These are phyloP conservation scores for Trypanosoma avium DNA, from an alignment of 208 protist genomes.

Conservation along the genomic window DNA sequence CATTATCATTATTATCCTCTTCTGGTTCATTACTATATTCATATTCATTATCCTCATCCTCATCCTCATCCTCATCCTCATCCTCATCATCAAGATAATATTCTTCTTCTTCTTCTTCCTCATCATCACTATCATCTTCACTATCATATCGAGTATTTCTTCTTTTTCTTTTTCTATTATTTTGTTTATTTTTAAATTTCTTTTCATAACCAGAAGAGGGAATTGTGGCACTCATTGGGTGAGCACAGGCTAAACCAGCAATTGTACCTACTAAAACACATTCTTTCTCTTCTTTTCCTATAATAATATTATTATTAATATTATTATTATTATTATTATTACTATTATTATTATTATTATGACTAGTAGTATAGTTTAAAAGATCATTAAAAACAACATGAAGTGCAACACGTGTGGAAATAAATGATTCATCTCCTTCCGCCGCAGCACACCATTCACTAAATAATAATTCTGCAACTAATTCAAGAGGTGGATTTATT, in stretches of 20 bases:
- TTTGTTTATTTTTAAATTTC: not conserved
- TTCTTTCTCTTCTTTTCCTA: not conserved
- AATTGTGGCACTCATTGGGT: constrained; percentile 25
- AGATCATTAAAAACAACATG: constrained; percentile 19
- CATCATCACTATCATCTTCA: constrained; percentile 1
- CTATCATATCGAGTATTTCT: not conserved
- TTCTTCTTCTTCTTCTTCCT: constrained; percentile 13
- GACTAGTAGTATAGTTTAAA: not conserved
- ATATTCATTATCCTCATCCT: not conserved
- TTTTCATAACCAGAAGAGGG: not conserved
- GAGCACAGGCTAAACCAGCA: constrained; percentile 27
- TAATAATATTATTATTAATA: not conserved
- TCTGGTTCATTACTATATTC: too few species aligned
- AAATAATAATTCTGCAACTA: constrained; percentile 26
- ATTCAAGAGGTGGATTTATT: constrained; percentile 8
- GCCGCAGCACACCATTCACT: constrained; percentile 29
- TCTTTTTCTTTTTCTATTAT: constrained; percentile 8
- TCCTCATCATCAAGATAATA: not conserved
- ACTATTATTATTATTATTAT: not conserved
- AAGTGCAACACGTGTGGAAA: constrained; percentile 29
- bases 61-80: constrained; percentile 14
- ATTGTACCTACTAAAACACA: constrained; percentile 20
- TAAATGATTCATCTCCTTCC: constrained; percentile 30
- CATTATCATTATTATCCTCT: not conserved
- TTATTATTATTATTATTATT: not conserved